phyloP scores from a whole-genome alignment of 306 rosid species.

The Sicyos baderoa region DNA sequence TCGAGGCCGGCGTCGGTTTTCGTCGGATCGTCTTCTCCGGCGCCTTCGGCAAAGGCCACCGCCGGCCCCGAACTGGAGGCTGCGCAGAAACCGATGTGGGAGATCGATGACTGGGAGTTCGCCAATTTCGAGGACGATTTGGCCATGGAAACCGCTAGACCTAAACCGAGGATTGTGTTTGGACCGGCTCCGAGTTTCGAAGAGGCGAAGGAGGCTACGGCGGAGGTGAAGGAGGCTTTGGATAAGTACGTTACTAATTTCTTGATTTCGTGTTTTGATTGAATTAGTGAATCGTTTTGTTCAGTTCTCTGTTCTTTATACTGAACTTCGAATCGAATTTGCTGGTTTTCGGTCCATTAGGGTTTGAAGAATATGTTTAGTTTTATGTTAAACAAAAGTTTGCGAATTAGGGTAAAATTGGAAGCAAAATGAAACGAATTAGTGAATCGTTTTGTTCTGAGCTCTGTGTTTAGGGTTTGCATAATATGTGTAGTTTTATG shows the following conservation, averaged over 20 bases:
- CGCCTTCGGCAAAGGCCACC: conserved; percentile 21
- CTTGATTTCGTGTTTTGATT: background rate
- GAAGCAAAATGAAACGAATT: background rate
- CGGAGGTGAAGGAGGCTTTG: conserved; percentile 61
- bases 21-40: conserved; percentile 26
- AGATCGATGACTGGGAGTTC: conserved; percentile 56
- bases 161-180: conserved; percentile 65
- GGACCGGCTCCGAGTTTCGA: conserved; percentile 41
- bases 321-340: background rate
- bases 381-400: too few species aligned
- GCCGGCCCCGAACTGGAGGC: conserved; percentile 24
- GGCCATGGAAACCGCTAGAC: conserved; percentile 34
- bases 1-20: conserved; percentile 30
- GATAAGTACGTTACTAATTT: conserved; percentile 40
- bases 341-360: conserved; percentile 1
- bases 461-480: background rate
- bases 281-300: background rate
- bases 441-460: too few species aligned
- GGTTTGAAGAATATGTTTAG: background rate
- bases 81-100: conserved; percentile 28
- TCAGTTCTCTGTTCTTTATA: background rate
- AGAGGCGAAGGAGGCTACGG: conserved; percentile 73
- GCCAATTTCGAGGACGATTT: conserved; percentile 37
- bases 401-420: background rate
- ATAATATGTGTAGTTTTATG: background rate